Evolutionary conservation across 2,329 filamentous ascomycete species (phyloP), one percentile per base, ranked within the genome.

Genomic region (Aspergillus fijiensis): DNA sequence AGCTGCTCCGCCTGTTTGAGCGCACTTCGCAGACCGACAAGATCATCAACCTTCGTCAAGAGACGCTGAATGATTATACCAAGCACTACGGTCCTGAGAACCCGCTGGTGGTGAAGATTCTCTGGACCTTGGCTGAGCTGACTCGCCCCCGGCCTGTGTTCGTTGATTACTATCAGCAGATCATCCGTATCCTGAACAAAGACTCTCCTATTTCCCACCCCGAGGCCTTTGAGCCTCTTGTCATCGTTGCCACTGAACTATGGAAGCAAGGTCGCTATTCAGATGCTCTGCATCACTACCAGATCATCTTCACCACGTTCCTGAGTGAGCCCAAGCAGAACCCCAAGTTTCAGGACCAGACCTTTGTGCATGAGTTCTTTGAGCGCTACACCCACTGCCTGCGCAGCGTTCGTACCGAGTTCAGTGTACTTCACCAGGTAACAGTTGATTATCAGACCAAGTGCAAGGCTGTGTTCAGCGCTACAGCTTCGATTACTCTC

Each of bases 111-210:
- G 72, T 79, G 59, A 69, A 74, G 62, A 70, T 68, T 29, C 67
- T 79, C 5, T 73, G 71, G 70, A 73, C 66, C 4, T 58, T 79
- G 51, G 76, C 74, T 14, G 68, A 76, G 33, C 63, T 76, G 6
- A 74, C 75, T 11, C 67, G 70, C 4, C 74, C 75, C 11, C 72
- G 74, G 5, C 72, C 75, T 0, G 65, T 74, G 35, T 76, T 70
- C 48, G 60, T 78, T 16, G 72, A 76, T 39, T 79, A 79, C 64
- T 77, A 77, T 59, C 70, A 69, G 57, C 72, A 69, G 33, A 75
- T 78, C 51, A 69, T 78, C 21, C 67, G 65, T n/a, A 65, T 63
- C 9, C 47, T 78, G 56, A 79, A 79, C 68, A 78, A 77, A 62
- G 70, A 72, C 45, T 65, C 71, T 0, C 61, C 71, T 5, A 66